Percentiles rank a stretch among this genome's conserved stretches.
phyloP scores from a whole-genome alignment of 2,329 filamentous ascomycete species.

The Fusarium praegraminearum region DNA sequence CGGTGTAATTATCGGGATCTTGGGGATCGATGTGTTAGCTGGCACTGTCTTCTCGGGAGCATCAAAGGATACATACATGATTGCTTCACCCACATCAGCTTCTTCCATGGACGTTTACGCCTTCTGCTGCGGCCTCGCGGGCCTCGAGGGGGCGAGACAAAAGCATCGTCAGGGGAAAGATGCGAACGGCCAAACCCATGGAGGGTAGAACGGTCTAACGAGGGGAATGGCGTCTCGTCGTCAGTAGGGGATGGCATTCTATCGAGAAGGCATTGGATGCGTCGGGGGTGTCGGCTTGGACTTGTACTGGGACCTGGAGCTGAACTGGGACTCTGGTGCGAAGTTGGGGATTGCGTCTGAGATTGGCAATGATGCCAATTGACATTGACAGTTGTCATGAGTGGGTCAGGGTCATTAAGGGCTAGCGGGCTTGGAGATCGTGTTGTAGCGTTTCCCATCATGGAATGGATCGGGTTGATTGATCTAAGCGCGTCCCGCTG shows the following conservation, averaged over 20 bases:
- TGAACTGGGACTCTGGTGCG: background rate
- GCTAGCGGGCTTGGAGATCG: slow-evolving; percentile 40
- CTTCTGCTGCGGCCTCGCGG: slow-evolving; percentile 72
- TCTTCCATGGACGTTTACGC: slow-evolving; percentile 86
- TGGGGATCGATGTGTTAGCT: slow-evolving; percentile 13
- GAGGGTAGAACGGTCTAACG: slow-evolving; percentile 49
- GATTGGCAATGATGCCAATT: slow-evolving; percentile 37
- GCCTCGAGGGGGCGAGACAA: slow-evolving; percentile 72
- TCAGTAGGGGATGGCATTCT: slow-evolving; percentile 56
- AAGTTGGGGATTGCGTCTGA: slow-evolving; percentile 7
- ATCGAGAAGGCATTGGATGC: slow-evolving; percentile 32
- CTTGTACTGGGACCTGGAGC: background rate
- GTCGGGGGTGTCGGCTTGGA: slow-evolving; percentile 10
- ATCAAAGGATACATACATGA: slow-evolving; percentile 70
- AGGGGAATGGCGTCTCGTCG: slow-evolving; percentile 54
- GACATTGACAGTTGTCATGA: slow-evolving; percentile 17
- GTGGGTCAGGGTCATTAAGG: slow-evolving; percentile 39
- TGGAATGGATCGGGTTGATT: slow-evolving; percentile 18
- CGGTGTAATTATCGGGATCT: slow-evolving; percentile 99
- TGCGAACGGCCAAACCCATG: slow-evolving; percentile 68
- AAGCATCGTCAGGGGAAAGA: slow-evolving; percentile 87
- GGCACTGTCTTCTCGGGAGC: background rate
- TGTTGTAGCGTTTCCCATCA: slow-evolving; percentile 26
- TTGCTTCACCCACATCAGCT: slow-evolving; percentile 97
- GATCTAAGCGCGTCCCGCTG: slow-evolving; percentile 25